Evolutionary conservation across 228 moss, liverwort and hornwort genomes (phyloP).

Genomic region (Sphagnum fallax): DNA sequence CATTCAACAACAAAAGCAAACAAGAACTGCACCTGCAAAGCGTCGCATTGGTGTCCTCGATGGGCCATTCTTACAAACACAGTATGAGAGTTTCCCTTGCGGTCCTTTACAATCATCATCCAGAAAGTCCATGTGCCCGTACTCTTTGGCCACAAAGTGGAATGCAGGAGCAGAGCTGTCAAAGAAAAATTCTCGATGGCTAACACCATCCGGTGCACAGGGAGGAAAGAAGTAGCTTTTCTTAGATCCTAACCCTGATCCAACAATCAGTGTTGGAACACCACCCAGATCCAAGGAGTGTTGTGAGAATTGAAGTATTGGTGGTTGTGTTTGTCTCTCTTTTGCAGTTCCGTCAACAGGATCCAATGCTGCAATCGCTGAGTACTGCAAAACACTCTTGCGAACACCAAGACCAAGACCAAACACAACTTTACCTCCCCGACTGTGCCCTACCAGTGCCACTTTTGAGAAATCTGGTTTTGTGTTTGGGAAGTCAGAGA

Average conservation of each 20-base stretch:
- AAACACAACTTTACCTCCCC: slow-evolving; percentile 81
- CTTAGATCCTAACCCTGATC: slow-evolving; percentile 49
- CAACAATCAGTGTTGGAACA: slow-evolving; percentile 62
- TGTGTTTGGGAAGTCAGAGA: slow-evolving; percentile 23
- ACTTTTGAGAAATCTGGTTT: slow-evolving; percentile 36
- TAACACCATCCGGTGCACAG: slow-evolving; percentile 73
- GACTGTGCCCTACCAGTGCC: slow-evolving; percentile 68
- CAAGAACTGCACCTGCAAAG: slow-evolving; percentile 12
- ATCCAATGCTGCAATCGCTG: slow-evolving; percentile 64
- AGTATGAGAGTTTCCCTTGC: slow-evolving; percentile 22
- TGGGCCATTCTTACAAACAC: slow-evolving; percentile 48
- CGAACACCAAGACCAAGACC: slow-evolving; percentile 52
- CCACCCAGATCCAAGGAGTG: slow-evolving; percentile 24
- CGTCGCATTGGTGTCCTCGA: slow-evolving; percentile 57
- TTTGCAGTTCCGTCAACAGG: slow-evolving; percentile 71
- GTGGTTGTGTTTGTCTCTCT: slow-evolving; percentile 57
- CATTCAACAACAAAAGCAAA: no score
- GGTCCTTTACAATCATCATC: slow-evolving; percentile 43
- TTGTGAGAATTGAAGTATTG: slow-evolving; percentile 44
- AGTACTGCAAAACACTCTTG: slow-evolving; percentile 33
- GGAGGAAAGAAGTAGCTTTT: slow-evolving; percentile 38
- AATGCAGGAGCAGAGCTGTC: slow-evolving; percentile 50
- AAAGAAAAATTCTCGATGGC: slow-evolving; percentile 49
- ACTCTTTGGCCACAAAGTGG: slow-evolving; percentile 60
- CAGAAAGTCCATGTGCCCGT: slow-evolving; percentile 83